Evolutionary conservation across 768 basidiomycete genomes (phyloP).

Genomic region (Russula foetens): DNA sequence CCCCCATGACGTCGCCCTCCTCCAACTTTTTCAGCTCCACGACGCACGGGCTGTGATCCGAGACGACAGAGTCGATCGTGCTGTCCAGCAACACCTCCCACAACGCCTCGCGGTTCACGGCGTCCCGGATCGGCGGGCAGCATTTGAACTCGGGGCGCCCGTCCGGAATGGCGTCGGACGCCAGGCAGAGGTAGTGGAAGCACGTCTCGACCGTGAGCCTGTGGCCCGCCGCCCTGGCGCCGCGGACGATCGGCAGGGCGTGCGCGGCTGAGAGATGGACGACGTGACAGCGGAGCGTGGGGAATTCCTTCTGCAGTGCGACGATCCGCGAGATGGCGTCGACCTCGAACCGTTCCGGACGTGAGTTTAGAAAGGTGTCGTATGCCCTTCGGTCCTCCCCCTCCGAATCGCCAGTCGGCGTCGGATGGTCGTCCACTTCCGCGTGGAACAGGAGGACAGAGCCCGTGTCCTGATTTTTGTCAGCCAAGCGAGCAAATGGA

Average conservation of each 20-base stretch:
- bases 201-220: conserved; percentile 93
- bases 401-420: conserved; percentile 19
- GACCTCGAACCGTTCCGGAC: conserved; percentile 72
- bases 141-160: conserved; percentile 89
- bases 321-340: conserved; percentile 77
- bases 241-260: conserved; percentile 68
- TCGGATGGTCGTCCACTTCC: conserved; percentile 44
- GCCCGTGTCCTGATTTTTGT: too few species aligned
- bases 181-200: conserved; percentile 89
- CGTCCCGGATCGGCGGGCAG: conserved; percentile 84
- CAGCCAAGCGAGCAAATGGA: too few species aligned
- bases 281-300: conserved; percentile 77
- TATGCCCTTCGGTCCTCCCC: conserved; percentile 56
- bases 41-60: conserved; percentile 92
- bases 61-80: conserved; percentile 86
- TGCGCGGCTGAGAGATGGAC: conserved; percentile 88
- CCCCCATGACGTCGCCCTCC: conserved; percentile 73
- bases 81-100: conserved; percentile 80
- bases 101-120: conserved; percentile 60
- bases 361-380: conserved; percentile 76
- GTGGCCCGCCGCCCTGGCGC: conserved; percentile 54
- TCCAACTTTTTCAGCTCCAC: conserved; percentile 71
- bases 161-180: conserved; percentile 61
- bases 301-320: conserved; percentile 50
- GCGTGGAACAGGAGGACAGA: too few species aligned